Evolutionary conservation across 257 asterid species (phyloP).

Genomic region (Cynanchum wilfordii): DNA sequence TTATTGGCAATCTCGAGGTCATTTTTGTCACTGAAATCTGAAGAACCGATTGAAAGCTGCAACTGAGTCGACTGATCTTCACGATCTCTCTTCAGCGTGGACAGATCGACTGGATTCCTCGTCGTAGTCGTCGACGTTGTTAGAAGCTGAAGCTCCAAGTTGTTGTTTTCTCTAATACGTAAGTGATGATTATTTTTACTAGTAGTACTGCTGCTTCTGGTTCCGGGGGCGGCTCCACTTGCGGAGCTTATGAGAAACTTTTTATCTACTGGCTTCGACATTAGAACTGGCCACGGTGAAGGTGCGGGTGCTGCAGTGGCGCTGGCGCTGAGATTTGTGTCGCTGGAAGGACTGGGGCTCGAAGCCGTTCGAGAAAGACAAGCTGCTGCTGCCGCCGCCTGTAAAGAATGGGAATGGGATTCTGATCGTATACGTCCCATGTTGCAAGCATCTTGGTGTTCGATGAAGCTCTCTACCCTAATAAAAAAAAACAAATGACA

Average conservation of each 20-base stretch:
- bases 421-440: constrained; percentile 36
- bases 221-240: neutral
- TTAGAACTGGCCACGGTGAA: constrained; percentile 23
- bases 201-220: neutral
- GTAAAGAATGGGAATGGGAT: constrained; percentile 28
- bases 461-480: constrained; percentile 58
- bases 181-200: neutral
- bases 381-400: constrained; percentile 16
- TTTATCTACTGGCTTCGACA: constrained; percentile 17
- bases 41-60: constrained; percentile 46
- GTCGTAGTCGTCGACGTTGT: constrained; percentile 13
- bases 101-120: constrained; percentile 12
- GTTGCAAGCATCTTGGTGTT: constrained; percentile 51
- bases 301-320: neutral
- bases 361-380: constrained; percentile 42
- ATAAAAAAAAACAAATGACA: neutral
- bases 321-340: constrained; percentile 34
- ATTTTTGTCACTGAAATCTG: constrained; percentile 19
- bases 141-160: constrained; percentile 41
- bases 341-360: constrained; percentile 40
- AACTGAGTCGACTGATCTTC: constrained; percentile 35
- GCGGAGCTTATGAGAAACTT: neutral
- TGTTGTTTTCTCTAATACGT: neutral
- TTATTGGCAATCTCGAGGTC: constrained; percentile 1
- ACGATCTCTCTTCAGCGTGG: constrained; percentile 16